Evolutionary conservation across 345 rosid species (phyloP).

Genomic region (Bruguiera sexangula): DNA sequence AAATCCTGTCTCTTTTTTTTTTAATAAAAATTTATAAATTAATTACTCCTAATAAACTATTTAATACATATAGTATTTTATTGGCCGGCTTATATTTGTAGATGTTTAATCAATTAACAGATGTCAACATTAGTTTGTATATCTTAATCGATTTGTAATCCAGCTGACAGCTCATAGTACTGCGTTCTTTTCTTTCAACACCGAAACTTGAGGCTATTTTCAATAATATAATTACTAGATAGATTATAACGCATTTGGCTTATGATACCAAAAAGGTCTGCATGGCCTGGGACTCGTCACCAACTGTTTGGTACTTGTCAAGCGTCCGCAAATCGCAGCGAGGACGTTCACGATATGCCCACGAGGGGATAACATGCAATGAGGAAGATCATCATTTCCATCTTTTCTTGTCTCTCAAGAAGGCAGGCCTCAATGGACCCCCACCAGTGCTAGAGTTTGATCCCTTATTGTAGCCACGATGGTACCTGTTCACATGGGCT

Average conservation of each 20-base stretch:
- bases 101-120: too few relatives aligned
- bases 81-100: too few relatives aligned
- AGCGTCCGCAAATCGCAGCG: neutral
- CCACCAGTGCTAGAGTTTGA: slow-evolving; percentile 26
- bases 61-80: too few relatives aligned
- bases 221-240: neutral
- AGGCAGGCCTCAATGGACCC: slow-evolving; percentile 7
- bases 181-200: too few relatives aligned
- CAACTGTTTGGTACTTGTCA: neutral
- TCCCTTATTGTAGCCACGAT: slow-evolving; percentile 29
- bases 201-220: too few relatives aligned
- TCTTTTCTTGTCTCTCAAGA: neutral
- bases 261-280: neutral
- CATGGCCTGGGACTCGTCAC: neutral
- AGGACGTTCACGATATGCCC: neutral
- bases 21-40: too few relatives aligned
- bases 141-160: too few relatives aligned
- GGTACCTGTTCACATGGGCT: slow-evolving; percentile 41
- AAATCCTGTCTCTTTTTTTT: too few relatives aligned
- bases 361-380: neutral
- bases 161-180: too few relatives aligned
- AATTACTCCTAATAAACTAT: too few relatives aligned
- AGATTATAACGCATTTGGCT: neutral
- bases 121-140: too few relatives aligned
- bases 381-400: neutral